These are phyloP conservation scores for Coemansia erecta DNA, from an alignment of 192 early-diverging fungal species.

Conservation along the genomic window DNA sequence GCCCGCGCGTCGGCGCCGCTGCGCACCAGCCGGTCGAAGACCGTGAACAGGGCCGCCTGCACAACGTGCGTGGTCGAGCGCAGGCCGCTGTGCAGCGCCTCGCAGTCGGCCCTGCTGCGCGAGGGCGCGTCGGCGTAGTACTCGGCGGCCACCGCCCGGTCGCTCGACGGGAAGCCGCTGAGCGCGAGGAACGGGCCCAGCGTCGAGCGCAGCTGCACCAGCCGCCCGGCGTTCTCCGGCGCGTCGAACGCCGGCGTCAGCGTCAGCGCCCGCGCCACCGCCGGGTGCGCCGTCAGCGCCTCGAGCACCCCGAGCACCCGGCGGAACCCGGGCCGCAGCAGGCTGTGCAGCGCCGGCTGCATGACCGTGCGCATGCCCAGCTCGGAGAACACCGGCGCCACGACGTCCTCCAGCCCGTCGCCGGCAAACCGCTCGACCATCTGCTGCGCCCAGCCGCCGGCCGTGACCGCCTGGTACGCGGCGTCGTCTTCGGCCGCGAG, in stretches of 20 bases:
- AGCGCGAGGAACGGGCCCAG: conserved; percentile 41
- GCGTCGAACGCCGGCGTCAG: conserved; percentile 40
- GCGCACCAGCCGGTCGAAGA: conserved; percentile 68
- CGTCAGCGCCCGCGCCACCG: conserved; percentile 22
- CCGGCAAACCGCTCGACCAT: conserved; percentile 25
- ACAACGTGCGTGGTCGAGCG: conserved; percentile 61
- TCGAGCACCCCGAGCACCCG: conserved; percentile 32
- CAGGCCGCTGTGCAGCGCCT: conserved; percentile 57
- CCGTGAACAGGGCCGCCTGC: conserved; percentile 53
- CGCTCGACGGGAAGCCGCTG: conserved; percentile 37
- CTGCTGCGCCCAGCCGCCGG: conserved; percentile 13
- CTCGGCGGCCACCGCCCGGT: conserved; percentile 23
- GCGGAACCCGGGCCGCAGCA: conserved; percentile 51
- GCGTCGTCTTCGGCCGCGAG: conserved; percentile 6
- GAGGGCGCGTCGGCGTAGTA: conserved; percentile 54
- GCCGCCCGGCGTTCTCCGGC: conserved; percentile 24
- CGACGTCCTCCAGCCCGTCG: conserved; percentile 39
- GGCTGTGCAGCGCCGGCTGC: conserved; percentile 24
- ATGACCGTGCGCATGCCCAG: conserved; percentile 25
- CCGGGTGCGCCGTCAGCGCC: conserved; percentile 22
- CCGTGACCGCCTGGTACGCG: conserved; percentile 2
- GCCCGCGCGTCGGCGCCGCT: conserved; percentile 58
- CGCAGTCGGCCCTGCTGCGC: conserved; percentile 55
- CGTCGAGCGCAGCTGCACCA: conserved; percentile 38
- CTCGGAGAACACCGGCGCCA: conserved; percentile 30